Evolutionary conservation across 1,139 yeast species (phyloP).

Genomic region (Kluyveromyces sp.): DNA sequence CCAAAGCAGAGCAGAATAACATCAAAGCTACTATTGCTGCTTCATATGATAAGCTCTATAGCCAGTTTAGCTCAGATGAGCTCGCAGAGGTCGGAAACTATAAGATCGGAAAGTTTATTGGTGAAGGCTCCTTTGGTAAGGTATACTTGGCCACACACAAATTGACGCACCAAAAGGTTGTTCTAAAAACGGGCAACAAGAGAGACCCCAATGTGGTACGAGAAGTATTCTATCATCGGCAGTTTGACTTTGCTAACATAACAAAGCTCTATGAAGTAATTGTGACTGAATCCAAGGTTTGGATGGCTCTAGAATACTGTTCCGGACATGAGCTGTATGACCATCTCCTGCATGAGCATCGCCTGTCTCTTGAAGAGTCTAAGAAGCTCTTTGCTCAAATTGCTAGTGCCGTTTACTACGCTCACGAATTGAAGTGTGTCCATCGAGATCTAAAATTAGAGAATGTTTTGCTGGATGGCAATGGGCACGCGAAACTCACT

Average conservation of each 20-base stretch:
- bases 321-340: constrained; percentile 83
- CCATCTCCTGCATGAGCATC: constrained; percentile 50
- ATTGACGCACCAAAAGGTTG: constrained; percentile 68
- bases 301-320: constrained; percentile 88
- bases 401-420: constrained; percentile 73
- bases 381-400: constrained; percentile 67
- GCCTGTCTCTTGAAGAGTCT: constrained; percentile 50
- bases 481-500: constrained; percentile 63
- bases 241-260: constrained; percentile 76
- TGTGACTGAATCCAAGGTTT: constrained; percentile 68
- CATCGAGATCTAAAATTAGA: constrained; percentile 89
- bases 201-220: constrained; percentile 85
- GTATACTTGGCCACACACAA: constrained; percentile 79
- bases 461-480: constrained; percentile 70
- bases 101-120: constrained; percentile 60
- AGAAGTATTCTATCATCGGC: constrained; percentile 84
- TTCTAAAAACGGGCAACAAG: constrained; percentile 76
- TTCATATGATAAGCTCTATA: constrained; percentile 56
- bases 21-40: constrained; percentile 41
- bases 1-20: constrained; percentile 27
- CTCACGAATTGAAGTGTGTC: constrained; percentile 74
- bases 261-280: constrained; percentile 82
- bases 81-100: constrained; percentile 72
- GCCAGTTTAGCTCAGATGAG: constrained; percentile 46
- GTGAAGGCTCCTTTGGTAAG: constrained; percentile 89